Evolutionary conservation across 495 filamentous ascomycete genomes (phyloP).

Genomic region (Astrothelium subdiscretum): DNA sequence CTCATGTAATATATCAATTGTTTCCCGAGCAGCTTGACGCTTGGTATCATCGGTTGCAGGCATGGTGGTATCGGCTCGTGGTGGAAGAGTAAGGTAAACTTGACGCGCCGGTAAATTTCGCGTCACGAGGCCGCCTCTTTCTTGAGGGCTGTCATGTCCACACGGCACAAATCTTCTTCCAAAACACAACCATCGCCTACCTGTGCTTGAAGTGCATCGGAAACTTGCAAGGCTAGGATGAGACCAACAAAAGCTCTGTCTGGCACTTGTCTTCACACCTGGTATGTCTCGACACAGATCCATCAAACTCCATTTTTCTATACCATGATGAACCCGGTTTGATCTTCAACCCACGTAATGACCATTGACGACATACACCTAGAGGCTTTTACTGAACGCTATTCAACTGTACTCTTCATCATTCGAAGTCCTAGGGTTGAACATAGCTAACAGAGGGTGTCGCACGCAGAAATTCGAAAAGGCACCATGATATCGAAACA

Average conservation of each 20-base stretch:
- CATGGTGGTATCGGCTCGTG: conserved; percentile 3
- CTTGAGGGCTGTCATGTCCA: background rate
- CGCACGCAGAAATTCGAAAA: background rate
- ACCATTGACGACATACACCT: background rate
- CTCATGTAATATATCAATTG: conserved; percentile 90
- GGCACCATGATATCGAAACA: background rate
- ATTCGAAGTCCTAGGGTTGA: background rate
- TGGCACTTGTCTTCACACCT: background rate
- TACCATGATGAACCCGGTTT: background rate
- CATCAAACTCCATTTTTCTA: background rate
- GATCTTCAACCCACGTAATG: conserved; percentile 1
- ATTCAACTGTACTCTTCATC: background rate
- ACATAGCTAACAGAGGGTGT: background rate
- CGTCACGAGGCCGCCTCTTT: background rate
- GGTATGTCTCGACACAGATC: background rate
- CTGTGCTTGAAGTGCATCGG: too few species aligned
- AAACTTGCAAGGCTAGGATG: too few species aligned
- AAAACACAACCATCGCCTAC: too few species aligned
- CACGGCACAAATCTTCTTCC: background rate
- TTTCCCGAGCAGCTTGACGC: conserved; percentile 84
- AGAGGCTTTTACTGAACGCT: background rate
- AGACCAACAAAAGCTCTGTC: background rate
- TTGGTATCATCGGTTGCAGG: conserved; percentile 43
- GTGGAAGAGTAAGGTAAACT: background rate
- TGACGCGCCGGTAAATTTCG: background rate